Base-by-base conservation (phyloP, 2,329 filamentous ascomycete genomes). In the Stemphylium vesicarium region DNA sequence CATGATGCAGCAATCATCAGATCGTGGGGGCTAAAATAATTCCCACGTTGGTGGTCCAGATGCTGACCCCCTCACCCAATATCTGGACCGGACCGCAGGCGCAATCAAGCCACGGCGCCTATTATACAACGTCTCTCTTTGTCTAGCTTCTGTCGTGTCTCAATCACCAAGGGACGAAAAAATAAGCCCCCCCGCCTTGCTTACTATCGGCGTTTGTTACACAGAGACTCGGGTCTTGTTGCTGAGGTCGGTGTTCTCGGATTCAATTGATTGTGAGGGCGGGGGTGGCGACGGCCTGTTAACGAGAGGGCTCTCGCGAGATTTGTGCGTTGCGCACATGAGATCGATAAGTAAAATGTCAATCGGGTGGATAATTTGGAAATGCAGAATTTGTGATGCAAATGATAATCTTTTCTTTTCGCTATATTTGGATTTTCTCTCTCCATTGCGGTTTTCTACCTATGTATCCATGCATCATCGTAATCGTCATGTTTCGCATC, bases 51-150 rank as follows among this genome's bases (percentile, higher is more conserved):
- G 56, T 51, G 51, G 61, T 56, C 33, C 12, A 35, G 44, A 40
- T 20, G 59, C 60, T 63, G 59, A 56, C 50, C 41, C 32, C 38
- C 41, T 55, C 43, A n/a, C 43, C 36, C 53, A 32, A 46, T 35
- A 31, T 43, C 8, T 40, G 29, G 15, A 45, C 47, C 46, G 22
- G 24, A 18, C 35, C 24, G 22, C 24, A 36, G 52, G 40, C 31
- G 26, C 16, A 44, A 39, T 31, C 35, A 55, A 55, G 52, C 52
- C 40, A 55, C 40, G 29, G 52, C 52, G 46, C 20, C 22, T 55
- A 55, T 38, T 37, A 22, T 50, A 38, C 32, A 41, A 48, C 26
- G 16, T 18, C 33, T 33, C 35, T 16, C 24, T 31, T 40, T 15
- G 39, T 41, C 31, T n/a, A 24, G 29, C 13, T 47, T 16, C 10